A percentile compares a stretch with the other conserved stretches of the same genome.
Evolutionary conservation across 352 stramenopile genomes (phyloP).

Genomic region (Phytophthora cactorum): DNA sequence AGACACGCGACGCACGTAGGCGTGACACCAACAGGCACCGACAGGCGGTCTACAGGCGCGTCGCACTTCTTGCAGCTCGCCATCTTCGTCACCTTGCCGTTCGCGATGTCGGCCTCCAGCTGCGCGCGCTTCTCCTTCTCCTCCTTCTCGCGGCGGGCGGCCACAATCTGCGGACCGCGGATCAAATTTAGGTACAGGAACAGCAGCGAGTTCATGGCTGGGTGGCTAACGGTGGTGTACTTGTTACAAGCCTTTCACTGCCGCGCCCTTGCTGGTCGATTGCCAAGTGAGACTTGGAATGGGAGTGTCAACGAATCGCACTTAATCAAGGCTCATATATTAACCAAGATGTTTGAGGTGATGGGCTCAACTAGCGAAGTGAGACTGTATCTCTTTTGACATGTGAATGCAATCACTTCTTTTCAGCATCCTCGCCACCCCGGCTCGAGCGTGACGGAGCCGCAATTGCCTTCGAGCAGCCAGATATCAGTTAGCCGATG

Average conservation of each 20-base stretch:
- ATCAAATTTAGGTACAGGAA: conserved; percentile 83
- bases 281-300: conserved; percentile 26
- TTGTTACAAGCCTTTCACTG: background rate
- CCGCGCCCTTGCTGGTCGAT: conserved; percentile 15
- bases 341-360: conserved; percentile 11
- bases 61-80: conserved; percentile 86
- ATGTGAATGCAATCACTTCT: background rate
- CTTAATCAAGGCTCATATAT: conserved; percentile 8
- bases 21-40: conserved; percentile 32
- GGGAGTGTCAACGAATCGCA: conserved; percentile 25
- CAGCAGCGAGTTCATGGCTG: conserved; percentile 75
- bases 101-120: conserved; percentile 58
- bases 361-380: conserved; percentile 36
- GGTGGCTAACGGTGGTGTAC: no score
- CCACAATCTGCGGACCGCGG: conserved; percentile 63
- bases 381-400: conserved; percentile 24
- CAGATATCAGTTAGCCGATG: conserved; percentile 38
- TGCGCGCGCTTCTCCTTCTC: conserved; percentile 53
- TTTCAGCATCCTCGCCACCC: conserved; percentile 48
- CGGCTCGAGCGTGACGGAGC: conserved; percentile 46
- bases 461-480: conserved; percentile 40
- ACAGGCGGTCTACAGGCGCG: conserved; percentile 45
- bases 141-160: conserved; percentile 55
- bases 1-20: conserved; percentile 58
- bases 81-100: conserved; percentile 49